Base-by-base conservation (phyloP, 441 rosid genomes). In the Arabidopsis lyrata region DNA sequence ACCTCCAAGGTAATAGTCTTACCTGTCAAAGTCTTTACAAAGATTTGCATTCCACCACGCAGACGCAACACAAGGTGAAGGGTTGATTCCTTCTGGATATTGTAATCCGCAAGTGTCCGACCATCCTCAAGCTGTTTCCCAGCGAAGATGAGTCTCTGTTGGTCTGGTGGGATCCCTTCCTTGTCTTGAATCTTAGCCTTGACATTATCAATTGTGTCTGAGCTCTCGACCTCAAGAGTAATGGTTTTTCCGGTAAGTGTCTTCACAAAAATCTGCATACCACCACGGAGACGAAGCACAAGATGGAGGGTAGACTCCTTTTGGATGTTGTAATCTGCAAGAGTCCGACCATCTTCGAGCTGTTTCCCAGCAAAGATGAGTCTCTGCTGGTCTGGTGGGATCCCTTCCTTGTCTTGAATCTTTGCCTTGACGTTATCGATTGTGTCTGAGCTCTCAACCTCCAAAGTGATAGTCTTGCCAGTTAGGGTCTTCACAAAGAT, bases 101-200 rank as follows among this genome's bases (percentile, higher is more conserved):
- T 80, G 39, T 80, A 80, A 29, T 80, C 83, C 0, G 83, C 82
- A 2, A 79, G 53, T 0, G 79, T 79, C 1, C 82, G 69, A 2
- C 82, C 79, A 20, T 79, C 82, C 14, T 79, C 82, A 0, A 79
- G 73, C 69, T 79, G 82, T 9, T 78, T 78, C 0, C 81, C 81
- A 6, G 81, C 81, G 9, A 78, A 78, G 64, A 78, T 78, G 3
- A 78, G 76, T 22, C 81, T 67, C 59, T 74, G 81, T 7, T 78
- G 81, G 29, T 78, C 81, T 0, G 81, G 81, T 1, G 81, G 81
- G 55, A 78, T 78, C 2, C 81, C 81, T 14, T 78, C 81, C 58
- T 78, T 78, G 38, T 73, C 81, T 47, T 78, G 78, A 15, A 78
- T 78, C 63, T 78, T 78, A 0, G 81, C 61, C 32, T 78, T 78